Evolutionary conservation across 371 early-diverging fungal species (phyloP), one percentile per base, ranked within the genome.

Genomic region (Mortierella sp.): DNA sequence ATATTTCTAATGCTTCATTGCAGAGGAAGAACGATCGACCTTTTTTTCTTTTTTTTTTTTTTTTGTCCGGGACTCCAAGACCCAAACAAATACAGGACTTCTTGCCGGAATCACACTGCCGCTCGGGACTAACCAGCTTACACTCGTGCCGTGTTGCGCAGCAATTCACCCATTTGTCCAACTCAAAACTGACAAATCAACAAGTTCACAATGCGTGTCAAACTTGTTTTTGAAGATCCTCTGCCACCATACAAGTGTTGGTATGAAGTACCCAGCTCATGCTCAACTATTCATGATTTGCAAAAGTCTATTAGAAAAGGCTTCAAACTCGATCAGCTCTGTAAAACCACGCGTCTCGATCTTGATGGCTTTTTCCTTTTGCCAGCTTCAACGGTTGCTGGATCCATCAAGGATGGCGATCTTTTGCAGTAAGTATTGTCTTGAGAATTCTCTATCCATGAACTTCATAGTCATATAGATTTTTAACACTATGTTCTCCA

Each of bases 301-400:
- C 77, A 76, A 56, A 55, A 34, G 51, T 43, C 64, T 15, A 77
- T 82, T 64, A 54, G 66, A 32, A 76, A 76, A 17, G 78, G 74
- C n/a, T 82, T 82, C 42, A 51, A 56, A 9, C 56, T 82, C 26
- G 45, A 66, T 23, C 32, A 66, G n/a, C 31, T 49, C 40, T 73
- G 77, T 70, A 76, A 74, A 22, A 73, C 77, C 10, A 76, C 72
- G 17, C 76, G 78, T 28, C 67, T 82, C 22, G 83, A 82, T 55
- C 68, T 82, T 22, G 83, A 82, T 54, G 83, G 83, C 9, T 82
- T 82, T 61, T 73, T 69, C 26, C 78, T 82, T 12, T 34, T 77
- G 13, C 76, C 74, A 2, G 58, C 61, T 0, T 68, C 77, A 1
- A 54, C 78, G 2, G 45, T 77, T 12, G 58, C 65, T 28, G 83